Conservation (phyloP, 2,329 filamentous ascomycete species). For the Alternaria sp. region DNA sequence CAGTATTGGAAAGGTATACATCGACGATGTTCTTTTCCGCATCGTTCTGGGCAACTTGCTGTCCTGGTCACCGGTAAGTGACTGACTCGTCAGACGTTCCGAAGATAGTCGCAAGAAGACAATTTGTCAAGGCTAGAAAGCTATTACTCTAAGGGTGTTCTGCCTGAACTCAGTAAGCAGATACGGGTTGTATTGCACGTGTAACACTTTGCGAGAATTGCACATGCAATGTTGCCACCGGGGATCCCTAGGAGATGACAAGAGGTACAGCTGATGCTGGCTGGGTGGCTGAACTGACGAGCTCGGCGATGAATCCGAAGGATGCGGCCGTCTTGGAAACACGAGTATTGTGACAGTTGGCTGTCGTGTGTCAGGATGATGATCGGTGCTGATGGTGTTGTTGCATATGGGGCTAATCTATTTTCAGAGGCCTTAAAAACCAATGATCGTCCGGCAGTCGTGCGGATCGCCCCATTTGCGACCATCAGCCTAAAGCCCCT, state of each 20-base stretch:
- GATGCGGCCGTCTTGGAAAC: neutral
- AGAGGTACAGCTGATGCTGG: neutral
- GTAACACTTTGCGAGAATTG: neutral
- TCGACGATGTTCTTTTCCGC: neutral
- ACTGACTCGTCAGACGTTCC: neutral
- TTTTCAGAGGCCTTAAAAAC: constrained; percentile 13
- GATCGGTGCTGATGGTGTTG: constrained; percentile 22
- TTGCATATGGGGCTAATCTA: constrained; percentile 24
- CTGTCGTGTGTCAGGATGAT: constrained; percentile 10
- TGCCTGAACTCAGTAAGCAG: neutral
- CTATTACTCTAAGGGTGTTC: neutral
- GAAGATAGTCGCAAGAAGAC: neutral
- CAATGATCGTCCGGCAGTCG: constrained; percentile 13
- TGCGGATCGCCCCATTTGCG: constrained; percentile 6
- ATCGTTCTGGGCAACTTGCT: neutral
- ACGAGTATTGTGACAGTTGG: constrained; percentile 6
- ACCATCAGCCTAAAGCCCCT: constrained; percentile 2
- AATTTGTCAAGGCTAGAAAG: neutral
- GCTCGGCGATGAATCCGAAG: neutral
- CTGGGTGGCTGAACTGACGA: neutral
- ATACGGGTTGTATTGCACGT: neutral
- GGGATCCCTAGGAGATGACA: neutral
- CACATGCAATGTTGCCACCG: neutral
- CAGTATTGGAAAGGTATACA: neutral
- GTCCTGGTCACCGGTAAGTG: neutral